Evolutionary conservation across 1,284 basidiomycete species (phyloP), one percentile per base, ranked within the genome.

Genomic region (Trametes sp.): DNA sequence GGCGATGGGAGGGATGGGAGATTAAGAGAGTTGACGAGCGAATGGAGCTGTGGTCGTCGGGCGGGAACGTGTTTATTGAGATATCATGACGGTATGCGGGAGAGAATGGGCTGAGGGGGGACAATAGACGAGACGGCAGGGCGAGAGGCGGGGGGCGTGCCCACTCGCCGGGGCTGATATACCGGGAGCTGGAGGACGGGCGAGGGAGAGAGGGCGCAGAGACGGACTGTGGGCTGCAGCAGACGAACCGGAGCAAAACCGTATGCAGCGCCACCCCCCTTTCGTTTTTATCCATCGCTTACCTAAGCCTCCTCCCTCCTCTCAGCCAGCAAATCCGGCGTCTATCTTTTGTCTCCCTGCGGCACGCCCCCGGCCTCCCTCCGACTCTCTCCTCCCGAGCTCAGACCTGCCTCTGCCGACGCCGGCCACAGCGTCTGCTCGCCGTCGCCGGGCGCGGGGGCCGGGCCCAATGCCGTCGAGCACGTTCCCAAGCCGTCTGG

Each of bases 51-150:
- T 66, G 59, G 59, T 68, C 52, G 67, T 54, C 45, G 52, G 53
- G 52, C 56, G 63, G 53, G 59, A 63, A 62, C 35, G 56, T 35
- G 74, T 73, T 75, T 77, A 77, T 73, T 69, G 73, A 67, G 76
- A 76, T 74, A 74, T 74, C 72, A 77, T 78, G 76, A 74, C 72
- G 68, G 70, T 64, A 49, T 56, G 63, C 62, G 72, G 68, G 72
- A 71, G 62, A 28, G 57, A 62, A 46, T 11, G 60, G 55, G 51
- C 54, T 59, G 59, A 53, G 57, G 59, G 62, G 41, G 55, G 57
- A 67, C 50, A 63, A 65, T 44, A 57, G 61, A 57, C 4, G 60
- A 48, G 35, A 63, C 31, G 61, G 16, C 66, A 68, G 67, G 36
- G 61, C 57, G 69, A 69, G 69, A 70, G 60, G 72, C 63, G 69